Percentiles rank a stretch among this genome's conserved stretches.
These are phyloP conservation scores for Volvox reticuliferus DNA, from an alignment of 139 green algal genomes.

Conservation along the genomic window DNA sequence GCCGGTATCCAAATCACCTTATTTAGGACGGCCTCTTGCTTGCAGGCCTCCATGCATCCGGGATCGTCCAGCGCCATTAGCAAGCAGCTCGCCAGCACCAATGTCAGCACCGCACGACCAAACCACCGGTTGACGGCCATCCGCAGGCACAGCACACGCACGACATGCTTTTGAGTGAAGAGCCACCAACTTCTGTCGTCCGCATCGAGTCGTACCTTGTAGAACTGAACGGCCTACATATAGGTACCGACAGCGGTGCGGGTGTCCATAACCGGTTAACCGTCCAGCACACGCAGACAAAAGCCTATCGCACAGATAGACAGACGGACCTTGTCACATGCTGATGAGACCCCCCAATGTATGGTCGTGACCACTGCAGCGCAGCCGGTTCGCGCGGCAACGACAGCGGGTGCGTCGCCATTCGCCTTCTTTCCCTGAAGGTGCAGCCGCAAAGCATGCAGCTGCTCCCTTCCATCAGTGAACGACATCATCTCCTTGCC, in stretches of 20 bases:
- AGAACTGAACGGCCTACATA: background rate
- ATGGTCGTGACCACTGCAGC: background rate
- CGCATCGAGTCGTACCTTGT: background rate
- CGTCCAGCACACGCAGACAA: no score
- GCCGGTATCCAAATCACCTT: background rate
- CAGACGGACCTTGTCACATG: background rate
- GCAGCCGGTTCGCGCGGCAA: background rate
- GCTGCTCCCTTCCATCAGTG: conserved; percentile 9
- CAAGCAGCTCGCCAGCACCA: conserved; percentile 56
- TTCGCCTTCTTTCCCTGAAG: background rate
- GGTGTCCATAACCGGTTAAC: no score
- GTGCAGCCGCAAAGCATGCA: conserved; percentile 33
- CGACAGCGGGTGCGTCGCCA: background rate
- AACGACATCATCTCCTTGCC: conserved; percentile 7
- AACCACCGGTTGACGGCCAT: conserved; percentile 45
- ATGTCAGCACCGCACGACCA: conserved; percentile 28
- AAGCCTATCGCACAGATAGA: no score
- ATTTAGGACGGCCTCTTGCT: conserved; percentile 11
- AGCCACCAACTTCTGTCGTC: conserved; percentile 52
- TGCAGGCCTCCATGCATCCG: conserved; percentile 16
- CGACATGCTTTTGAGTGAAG: conserved; percentile 26
- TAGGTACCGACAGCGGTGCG: background rate
- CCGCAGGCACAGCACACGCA: conserved; percentile 24
- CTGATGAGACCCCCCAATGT: background rate
- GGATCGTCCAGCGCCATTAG: conserved; percentile 54